These are phyloP conservation scores for Fusarium keratoplasticum DNA, from an alignment of 2,329 filamentous ascomycete species.

Conservation along the genomic window DNA sequence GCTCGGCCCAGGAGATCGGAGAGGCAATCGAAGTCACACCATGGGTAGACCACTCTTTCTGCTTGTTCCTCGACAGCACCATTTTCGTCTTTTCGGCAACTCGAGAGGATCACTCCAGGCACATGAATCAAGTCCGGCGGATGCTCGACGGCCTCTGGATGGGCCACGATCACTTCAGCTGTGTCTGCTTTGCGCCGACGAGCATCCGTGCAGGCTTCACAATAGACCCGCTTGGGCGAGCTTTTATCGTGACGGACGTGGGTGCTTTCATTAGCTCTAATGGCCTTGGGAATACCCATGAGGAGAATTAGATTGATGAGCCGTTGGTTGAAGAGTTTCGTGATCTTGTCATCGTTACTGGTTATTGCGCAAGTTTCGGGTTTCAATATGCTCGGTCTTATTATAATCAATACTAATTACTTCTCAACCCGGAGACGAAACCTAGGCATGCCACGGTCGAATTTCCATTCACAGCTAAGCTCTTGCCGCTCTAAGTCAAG, in stretches of 20 bases:
- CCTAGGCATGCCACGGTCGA: rapidly evolving
- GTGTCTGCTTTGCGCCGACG: neutral
- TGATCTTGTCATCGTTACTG: neutral
- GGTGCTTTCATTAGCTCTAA: neutral
- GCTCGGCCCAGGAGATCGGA: neutral
- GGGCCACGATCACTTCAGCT: neutral
- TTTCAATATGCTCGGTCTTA: rapidly evolving
- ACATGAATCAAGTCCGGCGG: neutral
- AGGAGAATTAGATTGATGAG: neutral
- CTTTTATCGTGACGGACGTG: neutral
- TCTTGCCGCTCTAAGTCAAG: neutral
- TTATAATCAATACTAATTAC: neutral
- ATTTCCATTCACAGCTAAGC: neutral
- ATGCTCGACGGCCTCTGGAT: neutral
- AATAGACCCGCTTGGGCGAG: neutral
- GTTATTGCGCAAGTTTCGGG: neutral
- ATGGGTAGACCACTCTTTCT: neutral
- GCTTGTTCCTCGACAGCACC: neutral
- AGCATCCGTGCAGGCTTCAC: neutral
- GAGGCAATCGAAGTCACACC: neutral
- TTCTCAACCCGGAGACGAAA: neutral
- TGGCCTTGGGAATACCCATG: neutral
- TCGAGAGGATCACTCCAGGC: neutral
- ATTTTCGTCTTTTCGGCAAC: neutral
- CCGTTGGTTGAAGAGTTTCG: rapidly evolving